Evolutionary conservation across 225 moss, liverwort and hornwort species (phyloP), one percentile per base, ranked within the genome.

Genomic region (Marchantia paleacea): DNA sequence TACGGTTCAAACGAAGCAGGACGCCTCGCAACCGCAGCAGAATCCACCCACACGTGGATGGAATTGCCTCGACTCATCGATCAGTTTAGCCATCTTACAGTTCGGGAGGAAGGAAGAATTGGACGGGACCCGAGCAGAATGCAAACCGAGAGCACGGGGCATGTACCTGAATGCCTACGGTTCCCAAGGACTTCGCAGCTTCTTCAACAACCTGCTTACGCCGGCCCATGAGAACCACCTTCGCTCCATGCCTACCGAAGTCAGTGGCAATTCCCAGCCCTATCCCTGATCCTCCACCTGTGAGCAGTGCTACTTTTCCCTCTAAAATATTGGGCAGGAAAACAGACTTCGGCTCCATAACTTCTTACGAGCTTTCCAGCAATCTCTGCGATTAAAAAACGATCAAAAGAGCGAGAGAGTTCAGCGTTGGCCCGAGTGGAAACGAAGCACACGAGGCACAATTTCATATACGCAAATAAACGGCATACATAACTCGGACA

Each of bases 211-310:
- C 86, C 25, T 90, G 79, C 70, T 85, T 90, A 67, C 94, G 87
- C 68, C 97, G 93, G 29, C 97, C 97, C 94, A 97, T 97, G 57
- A 97, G 80, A 9, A 89, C 93, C 22, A 97, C 89, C 79, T 72
- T 82, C 55, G 97, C 97, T 77, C 97, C 97, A 88, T 97, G 94
- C 55, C 87, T 92, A 11, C 97, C 92, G 26, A 83, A 94, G 76
- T 92, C 83, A 10, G 92, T 92, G 55, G 97, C 93, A 63, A 97
- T 97, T 82, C 88, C 91, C 0, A 92, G 86, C 31, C 97, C 91
- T 84, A 94, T 89, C 8, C 97, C 97, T 1, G 94, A 94, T 28
- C 93, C 94, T 26, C 97, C 94, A 30, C 97, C 97, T 0, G 97
- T 97, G 71, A 97, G 88, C 16, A 94, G 82, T 22, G 93, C 94